These are phyloP conservation scores for Canavalia gladiata DNA, from an alignment of 306 rosid genomes.

Conservation along the genomic window DNA sequence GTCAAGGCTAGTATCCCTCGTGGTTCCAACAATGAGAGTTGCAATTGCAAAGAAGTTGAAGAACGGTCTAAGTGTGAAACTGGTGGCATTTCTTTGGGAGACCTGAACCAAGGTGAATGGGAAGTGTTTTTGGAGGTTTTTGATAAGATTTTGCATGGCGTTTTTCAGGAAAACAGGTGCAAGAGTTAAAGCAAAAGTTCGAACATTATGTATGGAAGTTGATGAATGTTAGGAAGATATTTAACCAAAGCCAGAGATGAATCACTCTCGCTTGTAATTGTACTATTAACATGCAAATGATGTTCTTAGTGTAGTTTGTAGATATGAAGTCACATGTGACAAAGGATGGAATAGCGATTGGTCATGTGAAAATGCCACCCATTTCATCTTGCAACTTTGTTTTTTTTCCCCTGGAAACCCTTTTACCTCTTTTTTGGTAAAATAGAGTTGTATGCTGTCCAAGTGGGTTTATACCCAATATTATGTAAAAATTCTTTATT, in stretches of 20 bases:
- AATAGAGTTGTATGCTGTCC: slow-evolving; percentile 46
- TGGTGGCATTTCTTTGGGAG: slow-evolving; percentile 70
- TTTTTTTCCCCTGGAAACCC: neutral
- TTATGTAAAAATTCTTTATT: slow-evolving; percentile 38
- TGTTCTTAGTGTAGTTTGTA: slow-evolving; percentile 58
- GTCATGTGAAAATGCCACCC: slow-evolving; percentile 70
- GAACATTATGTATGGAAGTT: slow-evolving; percentile 60
- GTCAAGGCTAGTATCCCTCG: slow-evolving; percentile 61
- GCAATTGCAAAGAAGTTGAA: slow-evolving; percentile 33
- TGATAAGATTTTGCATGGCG: slow-evolving; percentile 58
- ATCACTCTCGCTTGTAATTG: slow-evolving; percentile 51
- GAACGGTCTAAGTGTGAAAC: slow-evolving; percentile 45
- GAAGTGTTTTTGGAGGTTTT: slow-evolving; percentile 69
- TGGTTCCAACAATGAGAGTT: slow-evolving; percentile 21
- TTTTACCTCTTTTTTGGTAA: slow-evolving; percentile 40
- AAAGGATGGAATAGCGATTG: slow-evolving; percentile 69
- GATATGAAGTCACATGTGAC: slow-evolving; percentile 46
- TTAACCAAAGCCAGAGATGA: slow-evolving; percentile 43
- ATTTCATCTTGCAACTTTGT: slow-evolving; percentile 49
- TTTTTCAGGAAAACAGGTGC: slow-evolving; percentile 57
- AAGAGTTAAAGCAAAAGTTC: slow-evolving; percentile 60
- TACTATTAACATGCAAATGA: slow-evolving; percentile 50
- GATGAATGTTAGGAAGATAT: slow-evolving; percentile 41
- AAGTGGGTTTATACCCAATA: slow-evolving; percentile 41
- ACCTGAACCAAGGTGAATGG: slow-evolving; percentile 74